Conservation (phyloP, 2,329 filamentous ascomycete genomes). For the Dothistroma pini region DNA sequence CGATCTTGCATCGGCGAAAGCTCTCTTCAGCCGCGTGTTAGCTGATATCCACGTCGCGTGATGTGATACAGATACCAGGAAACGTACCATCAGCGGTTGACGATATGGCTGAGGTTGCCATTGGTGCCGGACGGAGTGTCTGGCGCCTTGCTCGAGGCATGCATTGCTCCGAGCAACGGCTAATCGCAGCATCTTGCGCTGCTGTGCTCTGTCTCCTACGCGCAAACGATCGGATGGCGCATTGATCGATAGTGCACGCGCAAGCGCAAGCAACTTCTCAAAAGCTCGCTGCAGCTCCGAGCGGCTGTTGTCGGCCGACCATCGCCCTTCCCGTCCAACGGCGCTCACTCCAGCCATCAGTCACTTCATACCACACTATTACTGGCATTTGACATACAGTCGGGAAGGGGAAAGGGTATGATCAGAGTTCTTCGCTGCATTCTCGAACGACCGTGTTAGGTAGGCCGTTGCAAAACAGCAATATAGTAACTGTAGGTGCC, state of each 20-base stretch:
- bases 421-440: background rate
- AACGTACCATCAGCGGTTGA: slow-evolving; percentile 11
- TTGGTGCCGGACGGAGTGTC: slow-evolving; percentile 15
- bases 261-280: background rate
- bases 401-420: background rate
- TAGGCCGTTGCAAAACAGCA: background rate
- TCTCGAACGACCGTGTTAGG: background rate
- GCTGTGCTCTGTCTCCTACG: slow-evolving; percentile 1
- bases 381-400: background rate
- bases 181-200: slow-evolving; percentile 23
- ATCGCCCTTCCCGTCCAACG: background rate
- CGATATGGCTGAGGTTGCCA: slow-evolving; percentile 12
- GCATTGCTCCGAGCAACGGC: slow-evolving; percentile 22
- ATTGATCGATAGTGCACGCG: background rate
- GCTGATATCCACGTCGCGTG: background rate
- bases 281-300: background rate
- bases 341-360: no score
- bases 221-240: background rate
- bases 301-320: background rate
- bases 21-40: slow-evolving; percentile 22
- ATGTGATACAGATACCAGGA: background rate
- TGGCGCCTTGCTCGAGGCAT: slow-evolving; percentile 16
- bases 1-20: slow-evolving; percentile 30
- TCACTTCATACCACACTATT: background rate
- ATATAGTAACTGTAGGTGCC: background rate